Percentiles rank a stretch among this genome's conserved stretches.
These are phyloP conservation scores for Linnemannia hyalina DNA, from an alignment of 192 early-diverging fungal genomes.

Conservation along the genomic window DNA sequence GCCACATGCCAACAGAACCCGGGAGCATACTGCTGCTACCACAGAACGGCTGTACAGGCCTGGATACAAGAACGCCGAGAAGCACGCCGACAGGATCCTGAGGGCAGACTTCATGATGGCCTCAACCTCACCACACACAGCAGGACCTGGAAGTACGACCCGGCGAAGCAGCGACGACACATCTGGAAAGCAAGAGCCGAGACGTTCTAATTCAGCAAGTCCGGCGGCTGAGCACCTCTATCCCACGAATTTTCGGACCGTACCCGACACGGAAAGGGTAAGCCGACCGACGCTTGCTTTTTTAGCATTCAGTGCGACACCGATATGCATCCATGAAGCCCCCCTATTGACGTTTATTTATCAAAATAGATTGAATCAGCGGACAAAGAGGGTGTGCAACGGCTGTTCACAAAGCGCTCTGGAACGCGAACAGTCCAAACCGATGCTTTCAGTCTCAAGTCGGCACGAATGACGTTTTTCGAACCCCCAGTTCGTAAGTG, in stretches of 20 bases:
- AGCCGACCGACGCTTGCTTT: no score
- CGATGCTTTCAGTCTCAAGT: conserved; percentile 37
- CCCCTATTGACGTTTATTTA: background rate
- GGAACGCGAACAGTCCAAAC: background rate
- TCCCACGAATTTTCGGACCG: conserved; percentile 17
- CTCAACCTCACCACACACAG: background rate
- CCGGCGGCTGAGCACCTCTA: background rate
- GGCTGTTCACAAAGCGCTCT: conserved; percentile 1
- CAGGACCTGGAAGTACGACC: background rate
- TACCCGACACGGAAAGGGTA: conserved; percentile 41
- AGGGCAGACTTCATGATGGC: background rate
- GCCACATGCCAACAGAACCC: background rate
- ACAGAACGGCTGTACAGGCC: background rate
- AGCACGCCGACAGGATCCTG: background rate
- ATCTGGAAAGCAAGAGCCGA: background rate
- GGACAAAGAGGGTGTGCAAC: conserved; percentile 19
- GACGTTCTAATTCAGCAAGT: background rate
- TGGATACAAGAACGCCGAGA: background rate
- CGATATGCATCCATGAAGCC: background rate
- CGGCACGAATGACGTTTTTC: conserved; percentile 13
- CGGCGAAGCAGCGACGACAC: background rate
- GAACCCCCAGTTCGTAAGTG: conserved; percentile 26
- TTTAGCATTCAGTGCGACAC: no score
- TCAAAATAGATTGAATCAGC: conserved; percentile 28
- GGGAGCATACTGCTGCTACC: background rate